Base-by-base conservation (phyloP, 2,329 filamentous ascomycete species). In the Scedosporium dehoogii region DNA sequence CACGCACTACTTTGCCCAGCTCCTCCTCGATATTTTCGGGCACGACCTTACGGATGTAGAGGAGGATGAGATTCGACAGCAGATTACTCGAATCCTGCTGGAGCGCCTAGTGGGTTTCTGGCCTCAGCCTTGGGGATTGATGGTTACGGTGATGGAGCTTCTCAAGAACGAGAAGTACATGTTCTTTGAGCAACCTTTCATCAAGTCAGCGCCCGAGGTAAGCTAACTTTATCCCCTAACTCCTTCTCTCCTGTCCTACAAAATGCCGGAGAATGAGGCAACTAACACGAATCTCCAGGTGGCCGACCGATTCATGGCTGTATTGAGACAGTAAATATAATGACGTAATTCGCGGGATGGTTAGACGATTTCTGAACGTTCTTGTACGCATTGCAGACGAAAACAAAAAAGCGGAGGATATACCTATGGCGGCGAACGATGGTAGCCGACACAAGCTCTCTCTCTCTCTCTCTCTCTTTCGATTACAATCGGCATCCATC, bases 101-200 rank as follows among this genome's bases (percentile, higher is more conserved):
- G 94, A 99, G 79, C 86, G 94, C 58, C 79, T 97, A 57, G 85
- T 96, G 64, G 89, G 91, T 23, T 91, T 91, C 73, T 91, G 92
- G 77, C 93, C 93, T 60, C 93, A 97, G 73, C 93, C 96, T 18
- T 97, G 93, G 93, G 96, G 96, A 12, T 78, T 99, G 53, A 87
- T 97, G 72, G 87, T 92, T 65, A 93, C 92, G 42, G 83, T 96
- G 65, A 78, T 94, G 66, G 94, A 97, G 77, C 82, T 99, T 63
- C 81, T 96, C 67, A 96, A 96, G 80, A 97, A 96, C 72, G 87
- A 90, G 61, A 90, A 87, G 71, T 96, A 93, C 74, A 86, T 86
- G 70, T 96, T 99, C 80, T 97, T 96, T 79, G 90, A 94, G 59
- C 81, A 96, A 67, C 90, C 91, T 27, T 97, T 96, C 70, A 90